Percentiles rank a stretch among this genome's conserved stretches.
Evolutionary conservation across 2,329 filamentous ascomycete species (phyloP).

Genomic region (Epicoccum sorghinum): DNA sequence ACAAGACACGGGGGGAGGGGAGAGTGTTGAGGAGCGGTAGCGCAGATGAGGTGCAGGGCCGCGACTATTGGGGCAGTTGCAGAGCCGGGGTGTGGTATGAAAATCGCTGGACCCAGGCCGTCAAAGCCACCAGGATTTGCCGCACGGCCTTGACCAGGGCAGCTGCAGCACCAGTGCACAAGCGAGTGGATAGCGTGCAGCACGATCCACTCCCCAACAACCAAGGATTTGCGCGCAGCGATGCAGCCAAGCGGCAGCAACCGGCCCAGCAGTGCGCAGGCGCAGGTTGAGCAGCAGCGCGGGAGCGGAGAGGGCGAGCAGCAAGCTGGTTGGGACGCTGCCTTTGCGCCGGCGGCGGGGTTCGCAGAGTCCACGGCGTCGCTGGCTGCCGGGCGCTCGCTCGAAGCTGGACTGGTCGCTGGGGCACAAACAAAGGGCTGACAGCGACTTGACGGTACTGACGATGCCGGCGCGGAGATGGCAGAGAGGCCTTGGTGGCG

Average conservation of each 20-base stretch:
- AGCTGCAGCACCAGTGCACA: constrained; percentile 34
- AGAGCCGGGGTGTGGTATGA: constrained; percentile 34
- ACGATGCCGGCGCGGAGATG: constrained; percentile 18
- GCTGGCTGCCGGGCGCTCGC: no score
- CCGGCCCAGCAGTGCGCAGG: constrained; percentile 24
- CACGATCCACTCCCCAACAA: constrained; percentile 41
- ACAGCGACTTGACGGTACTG: constrained; percentile 19
- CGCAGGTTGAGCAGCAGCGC: constrained; percentile 1
- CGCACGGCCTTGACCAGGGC: constrained; percentile 20
- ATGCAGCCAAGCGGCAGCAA: constrained; percentile 38
- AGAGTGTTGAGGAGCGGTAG: constrained; percentile 44
- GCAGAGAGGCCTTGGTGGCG: constrained; percentile 5
- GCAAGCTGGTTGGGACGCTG: neutral
- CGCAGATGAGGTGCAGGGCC: constrained; percentile 37
- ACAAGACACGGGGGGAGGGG: constrained; percentile 19
- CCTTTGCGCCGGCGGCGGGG: neutral
- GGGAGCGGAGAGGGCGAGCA: neutral
- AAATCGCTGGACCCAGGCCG: constrained; percentile 36
- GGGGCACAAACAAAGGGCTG: constrained; percentile 20
- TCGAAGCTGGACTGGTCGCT: neutral
- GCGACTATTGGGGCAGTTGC: constrained; percentile 41
- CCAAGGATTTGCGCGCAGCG: constrained; percentile 36
- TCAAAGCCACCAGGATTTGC: constrained; percentile 21
- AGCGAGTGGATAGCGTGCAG: constrained; percentile 35
- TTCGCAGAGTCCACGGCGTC: no score